Evolutionary conservation across 169 alveolate genomes (phyloP), one percentile per base, ranked within the genome.

Genomic region (Babesia bovis): DNA sequence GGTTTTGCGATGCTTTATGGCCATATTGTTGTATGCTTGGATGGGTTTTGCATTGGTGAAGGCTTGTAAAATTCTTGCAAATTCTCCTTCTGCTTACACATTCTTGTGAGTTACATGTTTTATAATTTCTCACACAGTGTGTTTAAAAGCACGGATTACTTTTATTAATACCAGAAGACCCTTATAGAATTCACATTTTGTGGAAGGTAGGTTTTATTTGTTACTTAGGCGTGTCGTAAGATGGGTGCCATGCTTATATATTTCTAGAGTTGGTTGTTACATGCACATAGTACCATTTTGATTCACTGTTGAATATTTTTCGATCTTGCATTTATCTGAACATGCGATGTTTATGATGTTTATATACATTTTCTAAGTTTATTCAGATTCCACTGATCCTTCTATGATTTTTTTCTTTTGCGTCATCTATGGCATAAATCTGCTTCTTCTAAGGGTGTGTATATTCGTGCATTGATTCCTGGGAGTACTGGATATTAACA

Each of bases 381-480:
- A 30, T 56, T 1, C 66, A 30, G 40, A 0, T 56, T 3, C 33
- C 3, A 0, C 36, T 4, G 19, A 56, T 5, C 66, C 66, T 56
- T 56, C 66, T 13, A 56, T 35, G 49, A 56, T 56, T 56, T 56
- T 56, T 56, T 56, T 7, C 47, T 30, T 28, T 6, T 56, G 32
- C 50, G 19, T n/a, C 26, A 15, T 17, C 21, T 53, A 28, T 28
- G 32, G 23, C 65, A 53, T 53, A 40, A 5, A 17, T 7, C 13
- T 40, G 36, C 21, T 15, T 44, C 25, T 23, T 23, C 42, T 10
- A 53, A 1, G 66, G 66, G 66, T 56, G 66, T 56, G 66, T 35
- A 56, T 35, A 21, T 12, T 47, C 26, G 7, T 25, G 26, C n/a
- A n/a, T n/a, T n/a, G n/a, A n/a, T n/a, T n/a, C n/a, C n/a, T n/a